Base-by-base conservation (phyloP, 73 alveolate genomes). In the Paramecium pentaurelia region DNA sequence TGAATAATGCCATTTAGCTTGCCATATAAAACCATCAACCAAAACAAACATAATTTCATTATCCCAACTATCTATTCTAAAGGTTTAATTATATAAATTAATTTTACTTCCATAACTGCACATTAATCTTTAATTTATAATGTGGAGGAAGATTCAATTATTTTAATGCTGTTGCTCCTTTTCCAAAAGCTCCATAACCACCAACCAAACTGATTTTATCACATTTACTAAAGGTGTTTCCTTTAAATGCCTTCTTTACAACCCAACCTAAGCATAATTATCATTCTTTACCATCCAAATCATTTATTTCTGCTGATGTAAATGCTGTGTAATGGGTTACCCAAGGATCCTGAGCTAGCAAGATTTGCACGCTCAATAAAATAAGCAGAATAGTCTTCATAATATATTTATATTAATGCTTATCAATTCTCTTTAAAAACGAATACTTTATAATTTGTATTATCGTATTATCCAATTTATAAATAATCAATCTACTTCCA, bases 31-130 rank as follows among this genome's bases (percentile, higher is more conserved):
- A 12, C 91, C 91, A 45, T 80, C 91, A 80, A 80, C 91, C 6
- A 45, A 45, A n/a, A 80, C 42, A 45, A 14, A 80, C 91, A 80
- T 80, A 8, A 27, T 42, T 45, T 80, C 91, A 80, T 80, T 47
- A 80, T 80, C 91, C 91, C 91, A 80, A 45, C 77, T 80, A 20
- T 80, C 91, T 6, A 80, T 45, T 80, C 91, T 80, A 73, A 54
- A 54, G 28, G 28, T 54, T 54, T n/a, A n/a, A 25, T 64, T 73
- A 38, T 73, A 22, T 45, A 22, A 44, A 32, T 44, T 32, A 22
- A 38, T 32, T 22, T 32, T 80, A 80, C 91, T 80, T 80, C 91
- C 91, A 80, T 80, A 80, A 27, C 58, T 80, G 91, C 37, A 80
- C 75, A 80, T 80, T 80, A 25, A 80, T 36, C 58, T 80, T 80